A percentile compares a stretch with the other conserved stretches of the same genome.
These are phyloP conservation scores for Trichoderma guizhouense DNA, from an alignment of 2,329 filamentous ascomycete species.

Conservation along the genomic window DNA sequence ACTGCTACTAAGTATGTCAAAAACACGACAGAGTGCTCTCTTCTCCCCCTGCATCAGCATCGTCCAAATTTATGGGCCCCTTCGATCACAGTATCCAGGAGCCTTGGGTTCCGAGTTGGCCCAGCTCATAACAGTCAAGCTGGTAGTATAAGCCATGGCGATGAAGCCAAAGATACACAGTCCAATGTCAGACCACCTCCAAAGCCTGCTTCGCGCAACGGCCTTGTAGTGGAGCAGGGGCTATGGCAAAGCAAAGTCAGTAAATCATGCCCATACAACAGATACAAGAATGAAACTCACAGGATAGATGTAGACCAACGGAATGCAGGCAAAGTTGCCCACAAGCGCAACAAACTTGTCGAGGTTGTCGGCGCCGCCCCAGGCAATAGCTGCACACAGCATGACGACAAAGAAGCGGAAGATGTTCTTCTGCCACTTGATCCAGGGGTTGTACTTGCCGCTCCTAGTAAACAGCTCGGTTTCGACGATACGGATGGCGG, in stretches of 20 bases:
- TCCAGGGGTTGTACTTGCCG: conserved; percentile 95
- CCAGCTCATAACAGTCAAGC: conserved; percentile 85
- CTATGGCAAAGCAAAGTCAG: conserved; percentile 47
- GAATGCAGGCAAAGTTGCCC: conserved; percentile 96
- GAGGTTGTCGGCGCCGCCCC: conserved; percentile 85
- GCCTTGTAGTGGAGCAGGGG: conserved; percentile 85
- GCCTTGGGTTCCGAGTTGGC: conserved; percentile 51
- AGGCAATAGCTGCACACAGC: conserved; percentile 81
- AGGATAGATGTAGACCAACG: conserved; percentile 94
- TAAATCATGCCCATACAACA: neutral
- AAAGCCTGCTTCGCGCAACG: conserved; percentile 65
- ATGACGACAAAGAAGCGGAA: conserved; percentile 93
- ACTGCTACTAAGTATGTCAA: neutral
- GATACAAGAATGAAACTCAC: conserved; percentile 55
- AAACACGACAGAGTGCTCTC: neutral
- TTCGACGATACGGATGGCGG: conserved; percentile 93
- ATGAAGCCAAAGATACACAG: conserved; percentile 79
- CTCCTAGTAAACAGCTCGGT: conserved; percentile 91
- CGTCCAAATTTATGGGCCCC: conserved; percentile 5
- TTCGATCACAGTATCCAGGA: conserved; percentile 55
- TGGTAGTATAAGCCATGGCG: conserved; percentile 90
- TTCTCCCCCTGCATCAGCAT: neutral
- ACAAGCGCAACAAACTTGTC: conserved; percentile 98
- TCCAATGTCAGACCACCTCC: conserved; percentile 67
- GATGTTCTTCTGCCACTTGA: conserved; percentile 99